Evolutionary conservation across 129 eudicot species (phyloP), one percentile per base, ranked within the genome.

Genomic region (Flaveria robusta): DNA sequence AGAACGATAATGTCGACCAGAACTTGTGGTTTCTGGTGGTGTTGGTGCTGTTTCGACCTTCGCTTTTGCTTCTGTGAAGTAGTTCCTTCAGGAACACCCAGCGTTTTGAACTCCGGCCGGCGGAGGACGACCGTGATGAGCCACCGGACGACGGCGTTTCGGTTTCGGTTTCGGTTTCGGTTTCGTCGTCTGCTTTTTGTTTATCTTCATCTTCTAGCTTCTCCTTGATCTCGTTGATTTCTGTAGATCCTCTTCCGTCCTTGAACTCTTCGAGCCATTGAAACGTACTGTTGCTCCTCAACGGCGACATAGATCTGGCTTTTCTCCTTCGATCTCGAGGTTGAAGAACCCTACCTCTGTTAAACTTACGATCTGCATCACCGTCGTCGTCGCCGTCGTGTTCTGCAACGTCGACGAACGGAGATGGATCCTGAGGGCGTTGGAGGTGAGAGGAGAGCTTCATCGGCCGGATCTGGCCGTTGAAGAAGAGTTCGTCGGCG

Each of bases 381-480:
- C 19, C 75, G 4, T n/a, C 70, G 5, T 47, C 82, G 2, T 15
- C 88, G 1, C 41, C 80, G 7, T 29, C 78, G 24, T 60, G 68
- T 24, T 79, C 85, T 15, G 39, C 74, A 15, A 71, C 45, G 68
- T 86, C 83, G 20, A 76, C 22, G 49, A 82, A 68, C n/a, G 89
- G 85, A 39, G 86, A 79, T 3, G 81, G 86, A n/a, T 75, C 52
- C 42, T 91, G 97, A 20, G 97, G 96, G 13, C 80, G 86, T 70
- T 81, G 86, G 76, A 91, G 95, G 72, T 88, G 95, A 19, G 87
- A 76, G 0, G 92, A 89, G 59, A 91, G 87, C 78, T 84, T 91
- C 96, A 92, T 84, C 3, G 97, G 97, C n/a, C 97, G 91, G 88
- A 92, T 92, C 91, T 89, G 84, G 15, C 97, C 96, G 83, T 92